phyloP scores from a whole-genome alignment of 768 basidiomycete genomes.

The Mycena amicta region DNA sequence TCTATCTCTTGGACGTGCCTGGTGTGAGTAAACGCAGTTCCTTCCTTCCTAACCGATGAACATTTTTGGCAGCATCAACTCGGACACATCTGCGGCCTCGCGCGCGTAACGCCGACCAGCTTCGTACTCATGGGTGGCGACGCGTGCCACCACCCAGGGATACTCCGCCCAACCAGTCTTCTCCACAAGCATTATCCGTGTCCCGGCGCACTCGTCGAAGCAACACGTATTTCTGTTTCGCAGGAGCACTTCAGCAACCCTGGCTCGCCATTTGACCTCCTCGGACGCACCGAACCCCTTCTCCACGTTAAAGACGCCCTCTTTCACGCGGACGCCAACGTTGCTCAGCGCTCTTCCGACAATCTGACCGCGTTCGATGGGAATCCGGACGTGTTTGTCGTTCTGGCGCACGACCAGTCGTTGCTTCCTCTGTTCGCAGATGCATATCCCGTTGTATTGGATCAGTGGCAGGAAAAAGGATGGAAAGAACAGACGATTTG shows the following conservation, averaged over 20 bases:
- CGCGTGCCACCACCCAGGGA: slow-evolving; percentile 24
- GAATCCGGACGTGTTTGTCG: slow-evolving; percentile 20
- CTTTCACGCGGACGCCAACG: slow-evolving; percentile 7
- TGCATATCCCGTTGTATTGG: slow-evolving; percentile 3
- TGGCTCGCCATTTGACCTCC: slow-evolving; percentile 8
- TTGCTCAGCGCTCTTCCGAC: slow-evolving; percentile 11
- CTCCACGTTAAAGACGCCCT: slow-evolving; percentile 7
- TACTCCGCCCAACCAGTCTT: slow-evolving; percentile 23
- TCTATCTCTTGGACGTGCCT: slow-evolving; percentile 26
- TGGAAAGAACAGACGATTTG: slow-evolving; percentile 20
- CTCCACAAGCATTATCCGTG: slow-evolving; percentile 21
- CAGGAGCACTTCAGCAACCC: slow-evolving; percentile 8
- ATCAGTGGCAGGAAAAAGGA: slow-evolving; percentile 24
- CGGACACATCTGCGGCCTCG: slow-evolving; percentile 25
- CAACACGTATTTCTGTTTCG: slow-evolving; percentile 11
- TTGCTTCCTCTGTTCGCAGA: slow-evolving; percentile 18
- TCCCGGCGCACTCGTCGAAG: slow-evolving; percentile 12
- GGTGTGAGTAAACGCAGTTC: slow-evolving; percentile 14
- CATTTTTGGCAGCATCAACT: slow-evolving; percentile 17
- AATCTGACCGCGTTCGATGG: slow-evolving; percentile 22
- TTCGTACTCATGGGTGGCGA: slow-evolving; percentile 28
- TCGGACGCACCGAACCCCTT: slow-evolving; percentile 9
- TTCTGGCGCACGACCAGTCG: slow-evolving; percentile 23
- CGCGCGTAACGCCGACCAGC: slow-evolving; percentile 22
- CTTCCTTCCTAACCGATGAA: not conserved